These are phyloP conservation scores for Rhizopogon salebrosus DNA, from an alignment of 768 basidiomycete species.

Conservation along the genomic window DNA sequence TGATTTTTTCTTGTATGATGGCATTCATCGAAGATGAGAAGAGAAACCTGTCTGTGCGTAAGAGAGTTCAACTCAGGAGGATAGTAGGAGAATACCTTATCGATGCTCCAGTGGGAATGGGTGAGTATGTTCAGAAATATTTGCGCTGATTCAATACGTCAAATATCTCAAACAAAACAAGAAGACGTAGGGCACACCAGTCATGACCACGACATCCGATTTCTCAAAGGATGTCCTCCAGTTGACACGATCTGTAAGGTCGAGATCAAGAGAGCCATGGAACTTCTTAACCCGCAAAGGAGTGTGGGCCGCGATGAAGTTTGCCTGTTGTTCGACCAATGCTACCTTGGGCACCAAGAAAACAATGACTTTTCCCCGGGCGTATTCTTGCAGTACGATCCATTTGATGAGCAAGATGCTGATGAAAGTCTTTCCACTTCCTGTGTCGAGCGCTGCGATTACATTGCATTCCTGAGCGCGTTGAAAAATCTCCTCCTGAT, in stretches of 20 bases:
- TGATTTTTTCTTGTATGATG: constrained; percentile 55
- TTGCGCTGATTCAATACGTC: constrained; percentile 46
- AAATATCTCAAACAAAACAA: not conserved
- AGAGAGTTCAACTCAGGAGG: not conserved
- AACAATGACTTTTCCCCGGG: constrained; percentile 56
- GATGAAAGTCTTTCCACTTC: constrained; percentile 59
- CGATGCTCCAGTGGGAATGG: constrained; percentile 77
- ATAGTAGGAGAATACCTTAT: constrained; percentile 34
- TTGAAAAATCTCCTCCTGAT: constrained; percentile 52
- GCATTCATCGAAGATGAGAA: constrained; percentile 55
- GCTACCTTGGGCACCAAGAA: constrained; percentile 86
- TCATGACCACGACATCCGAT: constrained; percentile 81
- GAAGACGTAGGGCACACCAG: constrained; percentile 41
- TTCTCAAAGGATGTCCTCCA: constrained; percentile 63
- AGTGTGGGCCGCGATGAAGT: constrained; percentile 60
- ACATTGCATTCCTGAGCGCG: constrained; percentile 47
- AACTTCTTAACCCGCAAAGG: constrained; percentile 63
- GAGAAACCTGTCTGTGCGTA: constrained; percentile 37
- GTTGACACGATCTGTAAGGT: constrained; percentile 56
- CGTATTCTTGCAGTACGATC: constrained; percentile 49
- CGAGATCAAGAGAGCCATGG: constrained; percentile 66
- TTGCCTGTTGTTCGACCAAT: constrained; percentile 77
- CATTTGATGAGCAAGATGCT: constrained; percentile 68
- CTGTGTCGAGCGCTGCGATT: constrained; percentile 56
- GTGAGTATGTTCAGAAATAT: constrained; percentile 76